A percentile compares a stretch with the other conserved stretches of the same genome.
phyloP scores from a whole-genome alignment of 352 stramenopile genomes.

The Phytophthora capsici region DNA sequence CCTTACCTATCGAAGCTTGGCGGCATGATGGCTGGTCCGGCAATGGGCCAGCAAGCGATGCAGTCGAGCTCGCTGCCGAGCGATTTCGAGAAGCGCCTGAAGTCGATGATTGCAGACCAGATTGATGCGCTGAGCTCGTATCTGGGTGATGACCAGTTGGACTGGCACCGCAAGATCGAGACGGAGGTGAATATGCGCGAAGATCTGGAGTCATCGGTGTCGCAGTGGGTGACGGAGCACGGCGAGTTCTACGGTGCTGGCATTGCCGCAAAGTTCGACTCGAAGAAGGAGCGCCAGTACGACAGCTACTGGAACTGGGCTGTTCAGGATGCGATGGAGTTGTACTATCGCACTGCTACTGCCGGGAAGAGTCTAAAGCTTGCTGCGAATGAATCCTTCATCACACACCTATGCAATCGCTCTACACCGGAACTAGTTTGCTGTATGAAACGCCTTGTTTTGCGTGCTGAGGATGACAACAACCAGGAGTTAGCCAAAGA shows the following conservation, averaged over 20 bases:
- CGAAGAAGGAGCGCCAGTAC: conserved; percentile 76
- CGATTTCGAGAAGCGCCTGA: conserved; percentile 63
- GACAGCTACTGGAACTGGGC: conserved; percentile 88
- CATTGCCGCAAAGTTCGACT: conserved; percentile 69
- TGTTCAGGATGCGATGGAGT: conserved; percentile 68
- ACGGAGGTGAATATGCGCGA: conserved; percentile 59
- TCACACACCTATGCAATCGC: conserved; percentile 67
- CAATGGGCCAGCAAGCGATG: conserved; percentile 39
- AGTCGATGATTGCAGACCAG: conserved; percentile 68
- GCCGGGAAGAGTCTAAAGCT: conserved; percentile 19
- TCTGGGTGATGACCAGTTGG: conserved; percentile 54
- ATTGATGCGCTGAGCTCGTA: conserved; percentile 54
- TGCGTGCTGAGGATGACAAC: conserved; percentile 49
- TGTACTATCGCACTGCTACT: conserved; percentile 77
- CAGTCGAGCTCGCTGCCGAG: conserved; percentile 41
- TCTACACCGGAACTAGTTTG: conserved; percentile 68
- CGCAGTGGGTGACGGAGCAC: conserved; percentile 61
- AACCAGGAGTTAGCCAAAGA: conserved; percentile 51
- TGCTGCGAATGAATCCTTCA: conserved; percentile 33
- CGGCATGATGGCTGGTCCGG: conserved; percentile 35
- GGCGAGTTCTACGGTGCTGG: conserved; percentile 61
- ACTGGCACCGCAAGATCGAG: conserved; percentile 60
- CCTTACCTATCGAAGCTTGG: conserved; percentile 57
- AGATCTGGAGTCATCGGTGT: conserved; percentile 59
- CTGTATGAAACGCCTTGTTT: conserved; percentile 56